These are phyloP conservation scores for Chondrostereum purpureum DNA, from an alignment of 1,284 basidiomycete genomes.

Conservation along the genomic window DNA sequence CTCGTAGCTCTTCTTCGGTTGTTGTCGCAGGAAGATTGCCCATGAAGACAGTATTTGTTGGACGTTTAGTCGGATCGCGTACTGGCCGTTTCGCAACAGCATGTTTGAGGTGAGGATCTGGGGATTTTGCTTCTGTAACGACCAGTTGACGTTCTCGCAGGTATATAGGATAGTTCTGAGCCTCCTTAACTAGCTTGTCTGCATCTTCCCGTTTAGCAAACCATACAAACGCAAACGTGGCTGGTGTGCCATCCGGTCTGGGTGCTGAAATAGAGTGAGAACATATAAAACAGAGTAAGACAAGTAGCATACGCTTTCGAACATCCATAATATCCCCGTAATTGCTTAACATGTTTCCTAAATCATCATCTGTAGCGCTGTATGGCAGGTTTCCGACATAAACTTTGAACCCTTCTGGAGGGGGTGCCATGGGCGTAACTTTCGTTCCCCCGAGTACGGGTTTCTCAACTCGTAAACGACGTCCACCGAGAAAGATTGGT, in stretches of 20 bases:
- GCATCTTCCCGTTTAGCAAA: neutral
- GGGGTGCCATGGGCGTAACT: no score
- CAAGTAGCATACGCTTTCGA: neutral
- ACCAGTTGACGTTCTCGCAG: neutral
- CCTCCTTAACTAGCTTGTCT: neutral
- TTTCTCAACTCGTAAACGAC: no score
- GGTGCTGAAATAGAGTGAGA: no score
- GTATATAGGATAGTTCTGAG: neutral
- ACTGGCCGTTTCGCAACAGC: no score
- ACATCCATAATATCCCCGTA: neutral
- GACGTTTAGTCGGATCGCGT: no score
- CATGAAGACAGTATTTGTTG: neutral
- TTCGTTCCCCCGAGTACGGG: no score
- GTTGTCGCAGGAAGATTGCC: neutral
- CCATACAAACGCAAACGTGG: neutral
- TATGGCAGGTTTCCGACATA: neutral
- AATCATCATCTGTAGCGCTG: neutral
- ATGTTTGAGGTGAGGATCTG: neutral
- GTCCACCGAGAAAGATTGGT: no score
- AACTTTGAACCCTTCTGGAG: no score
- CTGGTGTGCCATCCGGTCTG: neutral
- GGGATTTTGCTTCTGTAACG: neutral
- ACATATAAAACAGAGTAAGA: neutral
- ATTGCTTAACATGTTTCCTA: neutral
- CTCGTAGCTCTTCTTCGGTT: neutral